These are phyloP conservation scores for Irpex rosettiformis DNA, from an alignment of 1,284 basidiomycete species.

Conservation along the genomic window DNA sequence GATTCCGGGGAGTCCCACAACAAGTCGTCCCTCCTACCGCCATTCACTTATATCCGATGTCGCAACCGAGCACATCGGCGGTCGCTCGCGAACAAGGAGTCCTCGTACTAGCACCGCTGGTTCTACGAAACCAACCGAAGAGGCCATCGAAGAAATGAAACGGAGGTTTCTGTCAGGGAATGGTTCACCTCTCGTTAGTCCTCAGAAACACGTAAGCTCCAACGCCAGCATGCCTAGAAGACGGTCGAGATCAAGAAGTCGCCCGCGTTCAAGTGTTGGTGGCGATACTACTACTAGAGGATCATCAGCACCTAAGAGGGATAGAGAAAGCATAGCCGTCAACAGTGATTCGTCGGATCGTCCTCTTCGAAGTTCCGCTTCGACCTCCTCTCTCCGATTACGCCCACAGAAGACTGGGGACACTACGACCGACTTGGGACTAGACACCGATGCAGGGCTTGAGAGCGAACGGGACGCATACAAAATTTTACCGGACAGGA, in stretches of 20 bases:
- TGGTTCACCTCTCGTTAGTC: constrained; percentile 18
- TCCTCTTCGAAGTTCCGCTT: constrained; percentile 7
- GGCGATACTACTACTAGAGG: constrained; percentile 13
- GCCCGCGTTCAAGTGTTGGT: constrained; percentile 22
- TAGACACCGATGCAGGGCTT: constrained; percentile 1
- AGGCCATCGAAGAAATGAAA: constrained; percentile 66
- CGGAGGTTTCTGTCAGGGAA: constrained; percentile 41
- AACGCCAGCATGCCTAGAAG: constrained; percentile 14
- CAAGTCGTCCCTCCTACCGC: not conserved
- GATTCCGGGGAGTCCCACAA: not conserved
- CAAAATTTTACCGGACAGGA: constrained; percentile 9
- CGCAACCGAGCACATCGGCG: not conserved
- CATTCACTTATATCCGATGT: not conserved
- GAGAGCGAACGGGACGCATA: constrained; percentile 1
- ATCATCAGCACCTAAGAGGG: not conserved
- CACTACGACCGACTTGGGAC: constrained; percentile 2
- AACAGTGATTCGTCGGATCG: not conserved
- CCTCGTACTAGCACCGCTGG: constrained; percentile 14
- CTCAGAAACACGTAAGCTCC: constrained; percentile 5
- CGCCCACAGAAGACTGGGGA: constrained; percentile 13
- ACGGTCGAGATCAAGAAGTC: constrained; percentile 19
- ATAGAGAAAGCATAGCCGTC: not conserved
- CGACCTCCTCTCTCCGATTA: constrained; percentile 15
- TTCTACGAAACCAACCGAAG: constrained; percentile 33
- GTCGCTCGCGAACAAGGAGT: not conserved